These are phyloP conservation scores for Skeletonema grethae DNA, from an alignment of 108 stramenopile species.

Conservation along the genomic window DNA sequence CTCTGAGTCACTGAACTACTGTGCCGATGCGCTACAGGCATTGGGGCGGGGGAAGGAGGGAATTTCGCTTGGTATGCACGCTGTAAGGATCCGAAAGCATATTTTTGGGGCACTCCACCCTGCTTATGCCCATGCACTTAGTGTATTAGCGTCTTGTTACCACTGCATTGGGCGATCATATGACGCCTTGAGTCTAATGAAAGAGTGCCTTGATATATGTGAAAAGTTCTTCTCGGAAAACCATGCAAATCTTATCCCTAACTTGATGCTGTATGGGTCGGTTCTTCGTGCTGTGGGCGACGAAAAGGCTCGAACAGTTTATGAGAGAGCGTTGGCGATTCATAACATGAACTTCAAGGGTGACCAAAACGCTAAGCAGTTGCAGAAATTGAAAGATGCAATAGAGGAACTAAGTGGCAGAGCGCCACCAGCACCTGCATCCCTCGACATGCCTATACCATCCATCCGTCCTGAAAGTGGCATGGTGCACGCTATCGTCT, in stretches of 20 bases:
- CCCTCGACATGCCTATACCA: constrained; percentile 24
- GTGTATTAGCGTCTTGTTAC: constrained; percentile 43
- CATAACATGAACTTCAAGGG: constrained; percentile 37
- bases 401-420: constrained; percentile 4
- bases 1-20: constrained; percentile 48
- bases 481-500: constrained; percentile 28
- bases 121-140: constrained; percentile 47
- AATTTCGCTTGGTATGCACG: constrained; percentile 36
- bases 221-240: constrained; percentile 29
- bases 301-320: constrained; percentile 21
- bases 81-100: constrained; percentile 35
- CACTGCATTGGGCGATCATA: constrained; percentile 29
- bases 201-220: constrained; percentile 47
- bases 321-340: constrained; percentile 35
- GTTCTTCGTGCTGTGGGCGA: constrained; percentile 35
- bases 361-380: constrained; percentile 20
- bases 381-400: constrained; percentile 13
- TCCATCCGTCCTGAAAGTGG: constrained; percentile 12
- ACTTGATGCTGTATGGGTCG: constrained; percentile 42
- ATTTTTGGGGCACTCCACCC: constrained; percentile 37
- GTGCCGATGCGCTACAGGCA: constrained; percentile 40
- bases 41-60: constrained; percentile 35
- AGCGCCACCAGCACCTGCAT: neutral
- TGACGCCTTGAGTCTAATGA: constrained; percentile 22
- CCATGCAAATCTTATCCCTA: constrained; percentile 47